Evolutionary conservation across 2,329 filamentous ascomycete genomes (phyloP).

Genomic region (Calycina herbarum): DNA sequence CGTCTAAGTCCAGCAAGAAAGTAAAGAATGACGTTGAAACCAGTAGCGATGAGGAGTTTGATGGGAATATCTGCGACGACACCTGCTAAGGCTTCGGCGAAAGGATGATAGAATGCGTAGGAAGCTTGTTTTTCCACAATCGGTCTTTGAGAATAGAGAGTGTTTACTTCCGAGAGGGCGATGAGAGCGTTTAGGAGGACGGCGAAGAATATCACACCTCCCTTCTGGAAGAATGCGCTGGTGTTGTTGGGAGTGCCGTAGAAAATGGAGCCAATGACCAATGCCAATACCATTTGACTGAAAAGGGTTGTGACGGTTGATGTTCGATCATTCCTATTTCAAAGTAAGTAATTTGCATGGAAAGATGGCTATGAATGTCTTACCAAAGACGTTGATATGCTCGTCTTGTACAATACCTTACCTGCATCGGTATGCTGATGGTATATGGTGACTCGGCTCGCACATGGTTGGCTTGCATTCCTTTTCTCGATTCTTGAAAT

Average conservation of each 20-base stretch:
- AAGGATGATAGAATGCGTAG: conserved; percentile 89
- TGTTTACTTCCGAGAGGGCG: conserved; percentile 65
- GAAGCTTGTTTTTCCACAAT: conserved; percentile 89
- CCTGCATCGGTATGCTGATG: conserved; percentile 73
- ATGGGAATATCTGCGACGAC: conserved; percentile 87
- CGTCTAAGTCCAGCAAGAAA: conserved; percentile 74
- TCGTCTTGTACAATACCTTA: conserved; percentile 77
- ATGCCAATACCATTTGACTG: conserved; percentile 49
- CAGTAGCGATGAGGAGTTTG: conserved; percentile 70
- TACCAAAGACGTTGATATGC: conserved; percentile 71
- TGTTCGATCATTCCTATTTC: conserved; percentile 62
- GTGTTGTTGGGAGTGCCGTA: conserved; percentile 58
- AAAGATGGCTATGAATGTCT: not conserved
- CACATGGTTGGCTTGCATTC: conserved; percentile 49
- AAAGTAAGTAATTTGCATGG: not conserved
- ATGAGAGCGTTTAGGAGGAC: conserved; percentile 68
- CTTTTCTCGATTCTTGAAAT: conserved; percentile 40
- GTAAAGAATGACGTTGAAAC: conserved; percentile 81
- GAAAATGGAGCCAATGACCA: conserved; percentile 58
- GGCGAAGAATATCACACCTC: conserved; percentile 67
- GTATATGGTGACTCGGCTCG: conserved; percentile 79
- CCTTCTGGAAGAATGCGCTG: conserved; percentile 60
- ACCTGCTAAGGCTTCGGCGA: conserved; percentile 81
- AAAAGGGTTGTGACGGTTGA: conserved; percentile 56
- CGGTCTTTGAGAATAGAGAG: conserved; percentile 78